These are phyloP conservation scores for Carex myosuroides DNA, from an alignment of 176 grass and related monocot species.

Conservation along the genomic window DNA sequence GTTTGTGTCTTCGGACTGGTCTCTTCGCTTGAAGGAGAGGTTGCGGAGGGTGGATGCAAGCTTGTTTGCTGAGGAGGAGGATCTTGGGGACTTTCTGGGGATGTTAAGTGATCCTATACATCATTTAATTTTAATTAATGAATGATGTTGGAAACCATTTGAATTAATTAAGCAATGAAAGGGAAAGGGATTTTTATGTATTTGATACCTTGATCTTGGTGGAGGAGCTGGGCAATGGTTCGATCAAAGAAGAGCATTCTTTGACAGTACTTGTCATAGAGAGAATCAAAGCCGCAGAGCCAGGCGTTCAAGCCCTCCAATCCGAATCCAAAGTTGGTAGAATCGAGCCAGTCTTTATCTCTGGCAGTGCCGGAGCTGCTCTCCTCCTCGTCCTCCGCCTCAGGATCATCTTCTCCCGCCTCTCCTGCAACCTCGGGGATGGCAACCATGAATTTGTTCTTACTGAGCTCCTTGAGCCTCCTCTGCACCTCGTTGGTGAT, in stretches of 20 bases:
- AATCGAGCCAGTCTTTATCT: slow-evolving; percentile 23
- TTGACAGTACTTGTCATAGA: slow-evolving; percentile 72
- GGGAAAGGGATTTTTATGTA: neutral
- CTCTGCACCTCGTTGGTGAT: slow-evolving; percentile 85
- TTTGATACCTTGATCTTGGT: slow-evolving; percentile 56
- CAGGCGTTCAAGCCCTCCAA: slow-evolving; percentile 23
- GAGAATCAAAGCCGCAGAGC: slow-evolving; percentile 52
- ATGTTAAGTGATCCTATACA: slow-evolving; percentile 37
- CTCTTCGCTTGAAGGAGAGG: slow-evolving; percentile 78
- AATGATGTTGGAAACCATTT: neutral
- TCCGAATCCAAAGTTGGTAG: neutral
- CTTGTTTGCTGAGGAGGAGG: slow-evolving; percentile 43
- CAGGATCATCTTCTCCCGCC: slow-evolving; percentile 35
- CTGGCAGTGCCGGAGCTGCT: slow-evolving; percentile 56
- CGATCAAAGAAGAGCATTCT: slow-evolving; percentile 86
- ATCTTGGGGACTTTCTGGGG: slow-evolving; percentile 58
- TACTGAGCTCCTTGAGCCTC: slow-evolving; percentile 81
- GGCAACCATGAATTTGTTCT: slow-evolving; percentile 93
- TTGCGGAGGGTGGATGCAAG: slow-evolving; percentile 61
- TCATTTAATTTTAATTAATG: neutral
- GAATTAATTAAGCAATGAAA: too few species aligned
- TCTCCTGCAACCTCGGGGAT: slow-evolving; percentile 65
- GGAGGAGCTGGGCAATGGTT: slow-evolving; percentile 44
- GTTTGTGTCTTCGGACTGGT: slow-evolving; percentile 36
- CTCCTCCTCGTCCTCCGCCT: slow-evolving; percentile 39